These are phyloP conservation scores for Penicillium simplicissimum DNA, from an alignment of 495 filamentous ascomycete species.

Conservation along the genomic window DNA sequence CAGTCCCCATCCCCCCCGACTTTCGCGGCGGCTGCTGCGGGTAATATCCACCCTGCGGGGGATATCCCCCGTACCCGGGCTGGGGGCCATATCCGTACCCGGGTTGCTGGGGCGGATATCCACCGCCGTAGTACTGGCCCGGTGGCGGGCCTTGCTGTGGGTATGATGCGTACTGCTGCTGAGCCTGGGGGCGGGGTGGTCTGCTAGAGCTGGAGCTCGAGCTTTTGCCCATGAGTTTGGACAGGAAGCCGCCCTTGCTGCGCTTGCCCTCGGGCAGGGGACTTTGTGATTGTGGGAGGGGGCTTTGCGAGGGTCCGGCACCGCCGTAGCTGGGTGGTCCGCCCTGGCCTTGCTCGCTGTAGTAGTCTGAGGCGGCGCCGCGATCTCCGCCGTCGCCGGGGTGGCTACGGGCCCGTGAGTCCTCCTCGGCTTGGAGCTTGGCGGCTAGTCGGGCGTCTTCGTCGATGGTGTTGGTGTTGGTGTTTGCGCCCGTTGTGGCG, in stretches of 20 bases:
- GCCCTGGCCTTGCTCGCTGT: constrained; percentile 28
- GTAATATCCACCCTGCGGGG: constrained; percentile 47
- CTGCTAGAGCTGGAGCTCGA: constrained; percentile 20
- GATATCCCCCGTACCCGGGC: constrained; percentile 39
- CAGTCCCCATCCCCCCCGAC: constrained; percentile 58
- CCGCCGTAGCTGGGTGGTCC: constrained; percentile 23
- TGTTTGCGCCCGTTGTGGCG: constrained; percentile 15
- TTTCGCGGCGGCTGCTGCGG: constrained; percentile 36
- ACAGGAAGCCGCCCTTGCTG: constrained; percentile 45
- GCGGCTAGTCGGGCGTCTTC: constrained; percentile 75
- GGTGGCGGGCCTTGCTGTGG: constrained; percentile 26
- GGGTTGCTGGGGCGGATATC: constrained; percentile 43
- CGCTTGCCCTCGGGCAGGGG: constrained; percentile 34
- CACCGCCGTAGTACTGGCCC: constrained; percentile 30
- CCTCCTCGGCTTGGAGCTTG: constrained; percentile 79
- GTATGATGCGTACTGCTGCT: constrained; percentile 32
- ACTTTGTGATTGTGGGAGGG: constrained; percentile 20
- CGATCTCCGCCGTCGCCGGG: constrained; percentile 15
- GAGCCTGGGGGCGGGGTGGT: constrained; percentile 17
- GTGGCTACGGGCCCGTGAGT: constrained; percentile 54
- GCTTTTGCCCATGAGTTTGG: constrained; percentile 52
- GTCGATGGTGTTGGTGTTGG: constrained; percentile 50
- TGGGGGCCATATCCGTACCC: constrained; percentile 39
- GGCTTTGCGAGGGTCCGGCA: constrained; percentile 23
- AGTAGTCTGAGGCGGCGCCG: constrained; percentile 49